A percentile compares a stretch with the other conserved stretches of the same genome.
These are phyloP conservation scores for Blastobotrys serpentis DNA, from an alignment of 1,139 yeast species.

Conservation along the genomic window DNA sequence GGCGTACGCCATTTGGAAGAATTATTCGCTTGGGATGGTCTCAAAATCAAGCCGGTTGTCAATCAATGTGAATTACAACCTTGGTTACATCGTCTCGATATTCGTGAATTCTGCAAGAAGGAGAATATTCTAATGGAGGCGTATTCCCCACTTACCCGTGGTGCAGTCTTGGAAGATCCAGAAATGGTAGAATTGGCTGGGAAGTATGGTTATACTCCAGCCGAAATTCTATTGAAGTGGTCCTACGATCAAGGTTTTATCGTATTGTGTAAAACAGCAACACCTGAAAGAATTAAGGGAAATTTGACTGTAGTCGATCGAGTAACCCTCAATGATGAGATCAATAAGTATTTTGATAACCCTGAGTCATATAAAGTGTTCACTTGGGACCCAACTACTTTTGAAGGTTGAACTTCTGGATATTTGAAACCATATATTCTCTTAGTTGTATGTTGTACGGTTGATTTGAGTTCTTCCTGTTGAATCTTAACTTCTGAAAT, in stretches of 20 bases:
- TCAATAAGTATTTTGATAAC: neutral
- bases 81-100: conserved; percentile 56
- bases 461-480: no score
- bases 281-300: conserved; percentile 48
- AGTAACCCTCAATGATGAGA: neutral
- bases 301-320: conserved; percentile 45
- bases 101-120: conserved; percentile 54
- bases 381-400: conserved; percentile 5
- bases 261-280: conserved; percentile 68
- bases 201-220: conserved; percentile 42
- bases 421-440: neutral
- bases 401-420: neutral
- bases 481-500: no score
- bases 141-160: conserved; percentile 69
- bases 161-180: conserved; percentile 53
- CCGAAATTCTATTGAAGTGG: conserved; percentile 50
- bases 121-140: conserved; percentile 61
- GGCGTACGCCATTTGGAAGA: conserved; percentile 45
- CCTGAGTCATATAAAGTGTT: conserved; percentile 1
- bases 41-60: conserved; percentile 46
- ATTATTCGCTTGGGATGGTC: conserved; percentile 40
- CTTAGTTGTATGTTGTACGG: no score
- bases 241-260: conserved; percentile 45
- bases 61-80: conserved; percentile 57
- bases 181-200: conserved; percentile 42